phyloP scores from a whole-genome alignment of 225 moss, liverwort and hornwort species.

The Pseudisothecium myosuroides region DNA sequence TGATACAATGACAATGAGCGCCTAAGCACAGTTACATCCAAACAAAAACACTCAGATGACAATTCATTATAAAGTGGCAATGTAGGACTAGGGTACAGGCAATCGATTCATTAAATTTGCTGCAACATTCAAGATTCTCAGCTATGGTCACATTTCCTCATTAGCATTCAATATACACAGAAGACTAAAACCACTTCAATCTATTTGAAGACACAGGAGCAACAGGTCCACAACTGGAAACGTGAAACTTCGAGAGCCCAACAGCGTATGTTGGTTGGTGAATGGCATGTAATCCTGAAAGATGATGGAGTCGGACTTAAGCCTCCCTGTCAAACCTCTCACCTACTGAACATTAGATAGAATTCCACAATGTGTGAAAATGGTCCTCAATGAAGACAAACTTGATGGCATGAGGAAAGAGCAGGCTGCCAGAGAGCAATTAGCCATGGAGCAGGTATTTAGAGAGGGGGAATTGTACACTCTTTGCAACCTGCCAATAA shows the following conservation, averaged over 20 bases:
- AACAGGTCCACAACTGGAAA: background rate
- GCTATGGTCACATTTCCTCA: background rate
- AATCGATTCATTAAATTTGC: background rate
- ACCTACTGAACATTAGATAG: background rate
- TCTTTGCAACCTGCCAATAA: conserved; percentile 57
- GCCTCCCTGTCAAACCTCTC: background rate
- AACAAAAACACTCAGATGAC: background rate
- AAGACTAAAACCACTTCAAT: background rate
- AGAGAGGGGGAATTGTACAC: conserved; percentile 77
- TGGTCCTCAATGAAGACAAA: background rate
- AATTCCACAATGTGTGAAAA: background rate
- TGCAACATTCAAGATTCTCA: background rate
- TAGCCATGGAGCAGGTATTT: conserved; percentile 85
- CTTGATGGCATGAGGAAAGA: background rate
- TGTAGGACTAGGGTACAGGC: background rate
- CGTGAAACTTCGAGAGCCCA: background rate
- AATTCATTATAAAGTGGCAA: background rate
- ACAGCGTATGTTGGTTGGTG: background rate
- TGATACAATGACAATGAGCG: background rate
- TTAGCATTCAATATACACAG: background rate
- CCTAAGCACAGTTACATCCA: background rate
- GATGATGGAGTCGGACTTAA: background rate
- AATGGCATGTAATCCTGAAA: background rate
- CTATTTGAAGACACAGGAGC: background rate
- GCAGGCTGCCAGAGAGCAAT: background rate